Conservation (phyloP, 2,329 filamentous ascomycete genomes). For the Aspergillus melleus region DNA sequence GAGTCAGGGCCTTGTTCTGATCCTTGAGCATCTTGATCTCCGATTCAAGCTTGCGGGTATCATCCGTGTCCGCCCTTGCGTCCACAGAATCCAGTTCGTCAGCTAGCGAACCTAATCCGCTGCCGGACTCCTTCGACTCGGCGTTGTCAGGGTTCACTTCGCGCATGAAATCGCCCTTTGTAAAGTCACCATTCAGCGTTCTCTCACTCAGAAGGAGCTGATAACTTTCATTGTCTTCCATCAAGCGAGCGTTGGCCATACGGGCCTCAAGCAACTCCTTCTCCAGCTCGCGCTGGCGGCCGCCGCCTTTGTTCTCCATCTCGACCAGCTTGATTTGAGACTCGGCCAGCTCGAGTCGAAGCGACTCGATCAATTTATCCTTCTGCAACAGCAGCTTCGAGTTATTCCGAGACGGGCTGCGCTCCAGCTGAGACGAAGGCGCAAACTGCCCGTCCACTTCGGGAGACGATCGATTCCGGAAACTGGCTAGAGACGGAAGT, state of each 20-base stretch:
- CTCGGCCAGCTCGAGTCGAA: slow-evolving; percentile 89
- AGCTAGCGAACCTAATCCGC: slow-evolving; percentile 63
- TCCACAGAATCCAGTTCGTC: slow-evolving; percentile 80
- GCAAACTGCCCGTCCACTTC: slow-evolving; percentile 81
- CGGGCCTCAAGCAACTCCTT: slow-evolving; percentile 85
- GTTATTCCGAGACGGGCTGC: slow-evolving; percentile 85
- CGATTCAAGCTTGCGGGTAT: slow-evolving; percentile 67
- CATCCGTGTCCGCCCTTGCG: slow-evolving; percentile 62
- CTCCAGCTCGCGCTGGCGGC: slow-evolving; percentile 85
- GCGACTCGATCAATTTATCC: slow-evolving; percentile 90
- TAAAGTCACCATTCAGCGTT: slow-evolving; percentile 91
- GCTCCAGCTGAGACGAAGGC: slow-evolving; percentile 77
- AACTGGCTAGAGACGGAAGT: slow-evolving; percentile 36
- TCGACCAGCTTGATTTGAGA: slow-evolving; percentile 94
- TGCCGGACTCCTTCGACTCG: slow-evolving; percentile 47
- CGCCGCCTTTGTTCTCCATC: slow-evolving; percentile 88
- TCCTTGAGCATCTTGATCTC: slow-evolving; percentile 82
- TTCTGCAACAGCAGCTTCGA: slow-evolving; percentile 91
- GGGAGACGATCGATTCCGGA: slow-evolving; percentile 56
- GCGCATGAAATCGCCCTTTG: slow-evolving; percentile 75
- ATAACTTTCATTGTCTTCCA: slow-evolving; percentile 99
- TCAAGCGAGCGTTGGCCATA: slow-evolving; percentile 91
- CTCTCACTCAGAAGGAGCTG: slow-evolving; percentile 92
- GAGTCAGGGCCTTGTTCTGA: slow-evolving; percentile 92
- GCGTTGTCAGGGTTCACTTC: slow-evolving; percentile 39